Percentiles rank a stretch among this genome's conserved stretches.
Conservation (phyloP, 2,329 filamentous ascomycete genomes). For the Trichoderma sp. region DNA sequence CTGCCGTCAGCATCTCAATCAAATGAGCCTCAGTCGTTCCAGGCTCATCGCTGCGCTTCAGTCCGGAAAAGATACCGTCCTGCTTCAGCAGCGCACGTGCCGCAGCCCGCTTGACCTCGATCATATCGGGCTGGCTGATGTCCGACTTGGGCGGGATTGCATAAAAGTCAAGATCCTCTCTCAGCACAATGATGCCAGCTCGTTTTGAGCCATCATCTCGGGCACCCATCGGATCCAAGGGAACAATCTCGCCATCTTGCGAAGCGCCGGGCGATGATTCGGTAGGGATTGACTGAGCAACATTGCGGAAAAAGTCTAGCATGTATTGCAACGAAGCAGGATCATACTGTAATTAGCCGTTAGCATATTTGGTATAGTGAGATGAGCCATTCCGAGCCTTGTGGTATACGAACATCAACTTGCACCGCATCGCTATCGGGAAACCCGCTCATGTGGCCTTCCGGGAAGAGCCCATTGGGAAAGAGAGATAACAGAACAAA, state of each 20-base stretch:
- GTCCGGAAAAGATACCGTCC: conserved; percentile 92
- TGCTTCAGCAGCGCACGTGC: conserved; percentile 85
- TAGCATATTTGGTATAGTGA: background rate
- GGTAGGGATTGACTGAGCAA: conserved; percentile 91
- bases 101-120: conserved; percentile 91
- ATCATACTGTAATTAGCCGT: conserved; percentile 73
- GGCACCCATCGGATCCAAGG: conserved; percentile 71
- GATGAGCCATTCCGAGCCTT: background rate
- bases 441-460: conserved; percentile 92
- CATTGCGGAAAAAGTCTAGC: conserved; percentile 96
- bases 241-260: conserved; percentile 63
- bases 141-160: conserved; percentile 85
- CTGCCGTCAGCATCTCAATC: conserved; percentile 98
- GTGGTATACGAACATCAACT: conserved; percentile 79
- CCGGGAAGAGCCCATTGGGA: conserved; percentile 95
- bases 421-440: conserved; percentile 93
- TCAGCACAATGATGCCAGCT: conserved; percentile 93
- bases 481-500: conserved; percentile 98
- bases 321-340: conserved; percentile 96
- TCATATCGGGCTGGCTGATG: conserved; percentile 88
- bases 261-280: conserved; percentile 69
- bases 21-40: conserved; percentile 97
- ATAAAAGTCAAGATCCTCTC: conserved; percentile 97
- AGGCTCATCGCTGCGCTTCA: conserved; percentile 92
- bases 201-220: conserved; percentile 82